Conservation (phyloP, 2,329 filamentous ascomycete species). For the Colletotrichum sp. region DNA sequence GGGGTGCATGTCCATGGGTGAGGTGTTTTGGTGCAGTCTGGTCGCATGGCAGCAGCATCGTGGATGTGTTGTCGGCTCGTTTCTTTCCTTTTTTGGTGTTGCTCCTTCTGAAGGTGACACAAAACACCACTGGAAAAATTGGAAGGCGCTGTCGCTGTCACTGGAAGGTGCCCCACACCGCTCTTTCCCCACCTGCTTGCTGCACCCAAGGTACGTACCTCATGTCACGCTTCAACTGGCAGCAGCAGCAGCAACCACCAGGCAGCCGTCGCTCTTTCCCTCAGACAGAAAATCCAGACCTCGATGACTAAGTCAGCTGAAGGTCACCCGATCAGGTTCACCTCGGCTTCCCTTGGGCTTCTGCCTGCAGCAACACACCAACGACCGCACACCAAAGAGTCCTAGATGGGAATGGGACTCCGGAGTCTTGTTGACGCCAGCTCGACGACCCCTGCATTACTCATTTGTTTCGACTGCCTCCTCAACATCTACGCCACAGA, state of each 20-base stretch:
- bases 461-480: neutral
- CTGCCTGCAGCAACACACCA: neutral
- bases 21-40: neutral
- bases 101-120: neutral
- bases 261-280: neutral
- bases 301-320: neutral
- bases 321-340: slow-evolving; percentile 1
- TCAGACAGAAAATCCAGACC: neutral
- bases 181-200: neutral
- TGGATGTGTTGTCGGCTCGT: neutral
- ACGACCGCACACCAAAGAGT: neutral
- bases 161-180: neutral
- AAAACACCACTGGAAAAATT: neutral
- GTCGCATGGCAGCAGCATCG: neutral
- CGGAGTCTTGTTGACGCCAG: neutral
- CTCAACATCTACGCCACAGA: neutral
- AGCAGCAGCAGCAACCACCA: neutral
- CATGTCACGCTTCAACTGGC: neutral
- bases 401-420: neutral
- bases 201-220: neutral
- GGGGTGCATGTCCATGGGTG: neutral
- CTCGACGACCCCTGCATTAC: neutral
- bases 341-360: neutral
- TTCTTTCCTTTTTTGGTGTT: neutral
- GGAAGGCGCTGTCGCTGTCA: neutral